Evolutionary conservation across 2,329 filamentous ascomycete species (phyloP), one percentile per base, ranked within the genome.

Genomic region (Lachnellula arida): DNA sequence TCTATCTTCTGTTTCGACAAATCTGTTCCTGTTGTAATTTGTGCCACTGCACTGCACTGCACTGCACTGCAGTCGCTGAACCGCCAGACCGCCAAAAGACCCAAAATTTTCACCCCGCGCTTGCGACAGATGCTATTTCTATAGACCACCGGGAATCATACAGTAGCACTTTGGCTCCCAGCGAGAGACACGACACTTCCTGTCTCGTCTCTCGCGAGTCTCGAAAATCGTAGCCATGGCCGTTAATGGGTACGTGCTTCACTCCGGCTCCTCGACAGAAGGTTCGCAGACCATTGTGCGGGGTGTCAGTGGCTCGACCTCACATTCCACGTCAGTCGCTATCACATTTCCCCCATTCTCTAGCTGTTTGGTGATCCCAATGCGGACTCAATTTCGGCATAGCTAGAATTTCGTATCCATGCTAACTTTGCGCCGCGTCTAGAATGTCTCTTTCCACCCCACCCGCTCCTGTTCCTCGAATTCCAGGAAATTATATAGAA

Each of bases 401-500:
- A 34, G 28, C 44, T 15, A 19, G 32, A 39, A 11, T 49, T 51
- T 39, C 35, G 37, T 42, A 32, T 34, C 28, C 48, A 48, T 49
- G 55, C 58, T 64, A 50, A 62, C 59, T 54, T 59, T 54, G 46
- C 40, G 50, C 54, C 43, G 50, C 47, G 42, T 44, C 35, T 48
- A 64, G 58, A 60, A 59, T 65, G 52, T 56, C 56, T 53, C 58
- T 54, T 51, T 22, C 53, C 58, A 55, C 56, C 46, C 57, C 54
- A 42, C 52, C 59, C 46, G 51, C 60, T 17, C 42, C 54, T 32
- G 49, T 51, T 53, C 28, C 51, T 42, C 53, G 44, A 28, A 32
- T 46, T 15, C 70, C 52, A 25, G 39, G 34, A 60, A 76, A 81
- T 63, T 80, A 81, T 60, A 58, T 66, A 65, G 86, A 89, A 68